A percentile compares a stretch with the other conserved stretches of the same genome.
These are phyloP conservation scores for Cylindrotheca closterium DNA, from an alignment of 108 stramenopile genomes.

Conservation along the genomic window DNA sequence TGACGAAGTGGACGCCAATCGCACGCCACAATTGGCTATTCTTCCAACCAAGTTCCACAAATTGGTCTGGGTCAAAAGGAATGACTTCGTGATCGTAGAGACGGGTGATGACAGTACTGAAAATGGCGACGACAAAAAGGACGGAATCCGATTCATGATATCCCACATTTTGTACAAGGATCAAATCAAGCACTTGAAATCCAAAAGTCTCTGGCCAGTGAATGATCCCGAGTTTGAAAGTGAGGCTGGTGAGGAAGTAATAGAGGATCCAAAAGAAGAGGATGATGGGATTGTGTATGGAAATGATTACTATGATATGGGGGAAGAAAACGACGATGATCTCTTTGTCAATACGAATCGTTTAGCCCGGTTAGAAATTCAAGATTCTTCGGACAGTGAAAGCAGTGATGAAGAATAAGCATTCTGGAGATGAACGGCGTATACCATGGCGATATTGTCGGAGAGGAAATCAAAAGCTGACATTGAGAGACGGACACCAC, in stretches of 20 bases:
- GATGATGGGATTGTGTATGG: constrained; percentile 55
- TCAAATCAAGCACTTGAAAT: constrained; percentile 91
- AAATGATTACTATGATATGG: constrained; percentile 17
- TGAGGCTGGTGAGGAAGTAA: constrained; percentile 20
- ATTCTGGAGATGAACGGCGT: too few species aligned
- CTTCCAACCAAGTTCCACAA: constrained; percentile 95
- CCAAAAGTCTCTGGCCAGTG: constrained; percentile 84
- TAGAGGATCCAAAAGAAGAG: constrained; percentile 15
- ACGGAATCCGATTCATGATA: constrained; percentile 64
- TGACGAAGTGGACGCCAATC: background rate
- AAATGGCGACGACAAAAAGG: constrained; percentile 6
- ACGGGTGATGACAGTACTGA: constrained; percentile 45
- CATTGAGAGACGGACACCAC: too few species aligned
- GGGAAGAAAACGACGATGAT: constrained; percentile 51
- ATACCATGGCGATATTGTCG: too few species aligned
- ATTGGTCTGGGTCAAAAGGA: constrained; percentile 96
- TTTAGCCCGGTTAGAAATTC: constrained; percentile 49
- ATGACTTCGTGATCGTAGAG: constrained; percentile 90
- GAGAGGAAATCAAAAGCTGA: too few species aligned
- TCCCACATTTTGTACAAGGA: constrained; percentile 93
- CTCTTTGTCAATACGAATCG: constrained; percentile 77
- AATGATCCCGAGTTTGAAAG: constrained; percentile 49
- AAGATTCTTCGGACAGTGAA: constrained; percentile 49
- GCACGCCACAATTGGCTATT: constrained; percentile 71
- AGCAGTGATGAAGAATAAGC: constrained; percentile 33